Evolutionary conservation across 164 flowering plant species (phyloP).

Genomic region (Dillenia suffruticosa): DNA sequence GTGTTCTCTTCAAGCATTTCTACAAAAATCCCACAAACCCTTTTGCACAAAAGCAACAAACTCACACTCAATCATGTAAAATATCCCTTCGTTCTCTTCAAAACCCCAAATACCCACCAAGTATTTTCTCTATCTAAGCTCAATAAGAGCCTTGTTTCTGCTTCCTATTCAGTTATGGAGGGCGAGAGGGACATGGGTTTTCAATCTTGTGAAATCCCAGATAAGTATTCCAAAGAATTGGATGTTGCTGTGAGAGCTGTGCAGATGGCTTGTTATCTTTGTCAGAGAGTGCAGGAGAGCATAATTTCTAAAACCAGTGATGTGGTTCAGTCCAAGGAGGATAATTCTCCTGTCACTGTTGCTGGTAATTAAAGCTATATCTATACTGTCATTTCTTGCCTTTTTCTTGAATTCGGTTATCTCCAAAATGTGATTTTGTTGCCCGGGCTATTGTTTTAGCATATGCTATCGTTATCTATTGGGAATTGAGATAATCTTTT

Average conservation of each 20-base stretch:
- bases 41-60: no score
- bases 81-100: no score
- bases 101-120: no score
- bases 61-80: no score
- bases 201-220: constrained; percentile 5
- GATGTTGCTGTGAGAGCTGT: constrained; percentile 66
- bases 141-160: constrained; percentile 8
- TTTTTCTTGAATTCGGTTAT: not conserved
- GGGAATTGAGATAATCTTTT: not conserved
- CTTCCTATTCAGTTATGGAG: constrained; percentile 19
- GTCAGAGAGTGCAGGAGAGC: constrained; percentile 52
- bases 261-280: constrained; percentile 68
- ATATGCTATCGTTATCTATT: constrained; percentile 5
- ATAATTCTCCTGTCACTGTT: constrained; percentile 66
- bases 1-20: no score
- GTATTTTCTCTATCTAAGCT: constrained; percentile 11
- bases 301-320: constrained; percentile 31
- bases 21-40: no score
- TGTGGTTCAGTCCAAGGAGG: constrained; percentile 58
- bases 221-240: constrained; percentile 36
- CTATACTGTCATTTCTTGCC: not conserved
- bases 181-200: constrained; percentile 5
- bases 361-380: constrained; percentile 40
- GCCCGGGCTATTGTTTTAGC: not conserved
- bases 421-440: no score